Evolutionary conservation across 2,329 filamentous ascomycete genomes (phyloP), one percentile per base, ranked within the genome.

Genomic region (Xylariaceae sp.): DNA sequence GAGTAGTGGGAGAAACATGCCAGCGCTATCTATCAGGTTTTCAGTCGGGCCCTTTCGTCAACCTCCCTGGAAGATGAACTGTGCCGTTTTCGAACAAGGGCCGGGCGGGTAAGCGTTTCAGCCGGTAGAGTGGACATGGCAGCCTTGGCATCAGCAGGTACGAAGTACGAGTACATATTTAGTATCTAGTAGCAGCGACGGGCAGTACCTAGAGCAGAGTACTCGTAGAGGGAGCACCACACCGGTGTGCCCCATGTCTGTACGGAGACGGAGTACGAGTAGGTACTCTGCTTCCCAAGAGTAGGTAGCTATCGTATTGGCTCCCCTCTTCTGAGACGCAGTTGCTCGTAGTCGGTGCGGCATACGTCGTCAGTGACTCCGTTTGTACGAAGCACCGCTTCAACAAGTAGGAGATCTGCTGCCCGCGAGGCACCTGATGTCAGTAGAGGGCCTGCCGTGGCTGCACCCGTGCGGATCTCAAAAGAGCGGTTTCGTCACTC

Each of bases 31-130:
- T 7, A 50, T 51, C 11, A 13, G 49, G 11, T 35, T 51, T 51
- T 51, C 30, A 35, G 4, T 8, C n/a, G 5, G 51, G 49, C 53
- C 34, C 56, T 60, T 57, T 53, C 23, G 55, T 57, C 39, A 37
- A 30, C 18, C 10, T 37, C 59, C 61, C 49, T 57, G 61, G 17
- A 49, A 45, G 15, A 11, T 52, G 52, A n/a, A 51, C 49, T 51
- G 23, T 51, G 23, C 49, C 50, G 15, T 35, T 54, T 58, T 60
- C 18, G 37, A 53, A 52, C 62, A 60, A 47, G 60, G 57, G 51
- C 53, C 62, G 62, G 60, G 52, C 55, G 44, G 45, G 51, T 39
- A 55, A 62, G 55, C 60, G 57, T 64, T 62, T 47, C 62, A 64
- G 60, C 62, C 61, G 60, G 61, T 51, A 64, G 57, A 50, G 41